Evolutionary conservation across 495 filamentous ascomycete genomes (phyloP).

Genomic region (Aspergillus kassunensis): DNA sequence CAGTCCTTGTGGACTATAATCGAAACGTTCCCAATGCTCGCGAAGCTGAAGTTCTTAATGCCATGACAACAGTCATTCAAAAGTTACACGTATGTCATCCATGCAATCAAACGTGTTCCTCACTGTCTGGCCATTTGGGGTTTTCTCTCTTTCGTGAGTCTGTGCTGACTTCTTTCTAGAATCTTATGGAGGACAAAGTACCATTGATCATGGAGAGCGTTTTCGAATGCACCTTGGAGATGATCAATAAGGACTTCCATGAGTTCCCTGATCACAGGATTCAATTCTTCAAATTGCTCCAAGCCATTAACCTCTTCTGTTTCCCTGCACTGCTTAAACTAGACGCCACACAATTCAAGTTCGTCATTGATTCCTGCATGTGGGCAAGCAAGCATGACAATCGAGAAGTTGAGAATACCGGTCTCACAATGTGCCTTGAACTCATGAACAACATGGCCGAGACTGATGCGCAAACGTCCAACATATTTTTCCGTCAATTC

Average conservation of each 20-base stretch:
- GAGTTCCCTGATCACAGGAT: slow-evolving; percentile 98
- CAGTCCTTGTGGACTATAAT: slow-evolving; percentile 92
- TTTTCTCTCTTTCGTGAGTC: no score
- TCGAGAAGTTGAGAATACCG: slow-evolving; percentile 92
- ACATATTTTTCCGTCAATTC: slow-evolving; percentile 95
- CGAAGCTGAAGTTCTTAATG: slow-evolving; percentile 93
- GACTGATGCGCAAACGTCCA: slow-evolving; percentile 78
- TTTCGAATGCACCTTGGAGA: slow-evolving; percentile 96
- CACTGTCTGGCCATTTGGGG: neutral
- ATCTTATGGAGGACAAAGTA: slow-evolving; percentile 96
- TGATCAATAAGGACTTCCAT: slow-evolving; percentile 99
- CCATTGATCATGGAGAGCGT: slow-evolving; percentile 97
- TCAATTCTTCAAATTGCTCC: slow-evolving; percentile 94
- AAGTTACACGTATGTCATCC: slow-evolving; percentile 80
- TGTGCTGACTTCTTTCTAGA: slow-evolving; percentile 37
- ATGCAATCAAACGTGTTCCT: neutral
- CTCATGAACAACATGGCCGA: slow-evolving; percentile 97
- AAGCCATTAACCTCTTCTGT: slow-evolving; percentile 93
- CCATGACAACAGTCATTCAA: slow-evolving; percentile 95
- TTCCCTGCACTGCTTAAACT: slow-evolving; percentile 93
- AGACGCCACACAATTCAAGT: slow-evolving; percentile 94
- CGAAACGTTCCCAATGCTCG: slow-evolving; percentile 94
- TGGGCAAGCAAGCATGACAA: slow-evolving; percentile 99
- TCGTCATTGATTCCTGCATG: slow-evolving; percentile 98
- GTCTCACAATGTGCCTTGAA: slow-evolving; percentile 98